Percentiles rank a stretch among this genome's conserved stretches.
These are phyloP conservation scores for Schizophyllum amplum DNA, from an alignment of 1,284 basidiomycete species.

Conservation along the genomic window DNA sequence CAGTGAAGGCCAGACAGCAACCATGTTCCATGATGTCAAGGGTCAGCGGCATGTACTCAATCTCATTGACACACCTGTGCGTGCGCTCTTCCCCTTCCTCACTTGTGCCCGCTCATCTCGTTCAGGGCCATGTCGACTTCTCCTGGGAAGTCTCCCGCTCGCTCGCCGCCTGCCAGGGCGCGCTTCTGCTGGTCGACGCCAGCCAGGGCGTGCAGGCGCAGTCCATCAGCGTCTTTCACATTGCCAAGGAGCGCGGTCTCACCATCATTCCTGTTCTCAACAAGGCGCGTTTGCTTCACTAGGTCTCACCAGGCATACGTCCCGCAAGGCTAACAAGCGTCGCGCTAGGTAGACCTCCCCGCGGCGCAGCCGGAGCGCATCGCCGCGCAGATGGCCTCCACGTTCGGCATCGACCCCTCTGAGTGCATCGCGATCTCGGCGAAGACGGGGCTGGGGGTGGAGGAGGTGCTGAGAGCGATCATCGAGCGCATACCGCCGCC, in stretches of 20 bases:
- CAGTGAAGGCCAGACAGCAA: conserved; percentile 93
- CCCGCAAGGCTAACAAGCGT: conserved; percentile 1
- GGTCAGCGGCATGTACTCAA: conserved; percentile 75
- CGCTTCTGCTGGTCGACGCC: conserved; percentile 86
- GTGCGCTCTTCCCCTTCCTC: background rate
- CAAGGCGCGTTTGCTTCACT: conserved; percentile 50
- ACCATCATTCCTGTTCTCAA: conserved; percentile 91
- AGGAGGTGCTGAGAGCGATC: conserved; percentile 72
- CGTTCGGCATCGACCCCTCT: conserved; percentile 69
- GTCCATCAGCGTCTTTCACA: conserved; percentile 91
- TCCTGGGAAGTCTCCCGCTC: conserved; percentile 94
- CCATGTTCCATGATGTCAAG: conserved; percentile 66
- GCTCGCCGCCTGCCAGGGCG: conserved; percentile 90
- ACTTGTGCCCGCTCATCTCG: background rate
- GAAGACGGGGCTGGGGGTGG: conserved; percentile 84
- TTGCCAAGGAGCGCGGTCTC: conserved; percentile 76
- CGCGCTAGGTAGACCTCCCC: conserved; percentile 73
- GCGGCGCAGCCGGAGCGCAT: conserved; percentile 79
- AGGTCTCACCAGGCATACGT: background rate
- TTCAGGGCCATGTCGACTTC: conserved; percentile 90
- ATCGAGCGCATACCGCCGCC: conserved; percentile 81
- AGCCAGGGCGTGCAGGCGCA: conserved; percentile 98
- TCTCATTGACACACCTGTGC: conserved; percentile 75
- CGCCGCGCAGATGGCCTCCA: conserved; percentile 71
- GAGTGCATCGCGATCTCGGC: conserved; percentile 81